Conservation (phyloP, 192 early-diverging fungal genomes). For the Paraglomus occultum region DNA sequence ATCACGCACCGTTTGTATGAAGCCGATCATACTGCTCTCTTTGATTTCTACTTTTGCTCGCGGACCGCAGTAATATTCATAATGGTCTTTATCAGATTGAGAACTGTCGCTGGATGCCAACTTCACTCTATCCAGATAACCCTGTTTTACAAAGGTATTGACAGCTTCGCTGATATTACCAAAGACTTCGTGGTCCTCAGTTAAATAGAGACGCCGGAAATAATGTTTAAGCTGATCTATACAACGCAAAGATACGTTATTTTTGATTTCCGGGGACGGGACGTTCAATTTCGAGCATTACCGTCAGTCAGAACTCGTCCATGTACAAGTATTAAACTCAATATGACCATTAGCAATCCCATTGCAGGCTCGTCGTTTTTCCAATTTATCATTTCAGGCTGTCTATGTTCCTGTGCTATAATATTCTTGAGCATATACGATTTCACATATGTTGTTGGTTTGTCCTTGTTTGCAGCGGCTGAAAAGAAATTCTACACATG, state of each 20-base stretch:
- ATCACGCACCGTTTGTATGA: slow-evolving; percentile 52
- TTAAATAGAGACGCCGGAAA: slow-evolving; percentile 34
- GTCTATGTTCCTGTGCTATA: slow-evolving; percentile 37
- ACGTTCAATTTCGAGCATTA: slow-evolving; percentile 21
- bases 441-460: slow-evolving; percentile 20
- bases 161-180: slow-evolving; percentile 40
- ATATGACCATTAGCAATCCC: slow-evolving; percentile 57
- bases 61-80: slow-evolving; percentile 59
- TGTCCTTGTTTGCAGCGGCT: slow-evolving; percentile 13
- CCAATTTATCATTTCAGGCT: slow-evolving; percentile 38
- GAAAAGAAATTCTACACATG: slow-evolving; percentile 3
- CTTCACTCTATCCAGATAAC: slow-evolving; percentile 50
- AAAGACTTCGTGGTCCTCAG: slow-evolving; percentile 31
- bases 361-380: slow-evolving; percentile 39
- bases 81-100: slow-evolving; percentile 36
- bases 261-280: neutral
- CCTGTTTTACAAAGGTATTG: slow-evolving; percentile 45
- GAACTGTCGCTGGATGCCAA: slow-evolving; percentile 33
- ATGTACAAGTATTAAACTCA: slow-evolving; percentile 58
- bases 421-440: slow-evolving; percentile 46
- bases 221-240: slow-evolving; percentile 38
- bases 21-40: slow-evolving; percentile 50
- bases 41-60: slow-evolving; percentile 58
- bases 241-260: neutral
- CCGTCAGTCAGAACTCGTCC: slow-evolving; percentile 47